Evolutionary conservation across 2,329 filamentous ascomycete species (phyloP).

Genomic region (Colletotrichum tabaci): DNA sequence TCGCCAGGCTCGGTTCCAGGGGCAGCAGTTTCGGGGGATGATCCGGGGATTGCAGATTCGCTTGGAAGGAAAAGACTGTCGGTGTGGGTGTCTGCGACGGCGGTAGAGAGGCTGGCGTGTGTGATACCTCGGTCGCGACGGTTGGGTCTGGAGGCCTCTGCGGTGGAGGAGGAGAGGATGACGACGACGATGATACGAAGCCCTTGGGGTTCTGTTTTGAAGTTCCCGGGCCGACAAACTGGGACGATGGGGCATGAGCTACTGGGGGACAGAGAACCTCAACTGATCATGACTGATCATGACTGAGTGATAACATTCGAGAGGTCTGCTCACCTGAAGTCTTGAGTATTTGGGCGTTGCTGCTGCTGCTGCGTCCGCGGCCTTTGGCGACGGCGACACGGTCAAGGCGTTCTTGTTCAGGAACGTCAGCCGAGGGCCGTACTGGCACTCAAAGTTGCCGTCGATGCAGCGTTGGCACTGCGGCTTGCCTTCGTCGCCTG

Average conservation of each 20-base stretch:
- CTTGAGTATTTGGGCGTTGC: conserved; percentile 34
- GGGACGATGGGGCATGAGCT: background rate
- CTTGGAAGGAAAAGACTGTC: conserved; percentile 12
- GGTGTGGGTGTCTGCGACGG: conserved; percentile 8
- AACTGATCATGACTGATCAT: too few species aligned
- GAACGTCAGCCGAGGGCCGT: conserved; percentile 63
- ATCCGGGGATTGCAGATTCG: background rate
- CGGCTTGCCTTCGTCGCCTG: conserved; percentile 67
- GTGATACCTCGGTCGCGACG: background rate
- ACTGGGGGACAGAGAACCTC: too few species aligned
- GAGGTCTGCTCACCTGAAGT: conserved; percentile 40
- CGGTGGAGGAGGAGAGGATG: background rate
- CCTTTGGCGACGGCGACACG: conserved; percentile 43
- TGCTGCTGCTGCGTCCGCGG: conserved; percentile 16
- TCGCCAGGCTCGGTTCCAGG: conserved; percentile 21
- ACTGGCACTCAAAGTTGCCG: conserved; percentile 63
- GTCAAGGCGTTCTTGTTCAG: conserved; percentile 64
- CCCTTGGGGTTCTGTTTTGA: conserved; percentile 8
- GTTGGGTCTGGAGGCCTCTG: background rate
- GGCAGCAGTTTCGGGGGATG: conserved; percentile 9
- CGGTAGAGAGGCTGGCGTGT: background rate
- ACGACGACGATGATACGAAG: background rate
- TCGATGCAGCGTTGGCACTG: conserved; percentile 63
- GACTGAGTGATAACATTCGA: too few species aligned
- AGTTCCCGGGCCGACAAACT: conserved; percentile 35